Conservation (phyloP, 1,284 basidiomycete species). For the Irpex lacteus region DNA sequence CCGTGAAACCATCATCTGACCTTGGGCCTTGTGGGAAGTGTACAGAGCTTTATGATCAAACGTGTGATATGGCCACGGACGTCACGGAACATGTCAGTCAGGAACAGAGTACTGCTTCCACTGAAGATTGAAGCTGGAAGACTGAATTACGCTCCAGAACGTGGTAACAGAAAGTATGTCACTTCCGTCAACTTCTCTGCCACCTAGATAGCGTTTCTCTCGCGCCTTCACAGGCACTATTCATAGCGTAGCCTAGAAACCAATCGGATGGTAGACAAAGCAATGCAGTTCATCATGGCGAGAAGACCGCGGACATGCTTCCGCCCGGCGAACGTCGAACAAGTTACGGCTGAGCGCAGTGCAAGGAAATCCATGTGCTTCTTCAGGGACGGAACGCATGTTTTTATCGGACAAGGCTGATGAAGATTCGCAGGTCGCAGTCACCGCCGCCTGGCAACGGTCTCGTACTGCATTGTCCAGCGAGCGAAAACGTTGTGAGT, state of each 20-base stretch:
- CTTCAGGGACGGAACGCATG: background rate
- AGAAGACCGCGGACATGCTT: background rate
- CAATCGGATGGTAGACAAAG: background rate
- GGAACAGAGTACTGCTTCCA: too few relatives aligned
- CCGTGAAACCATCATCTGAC: too few relatives aligned
- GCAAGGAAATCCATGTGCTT: background rate
- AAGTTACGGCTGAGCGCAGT: background rate
- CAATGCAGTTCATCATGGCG: background rate
- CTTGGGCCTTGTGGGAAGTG: too few relatives aligned
- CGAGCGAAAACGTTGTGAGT: background rate
- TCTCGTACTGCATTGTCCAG: background rate
- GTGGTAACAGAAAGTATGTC: too few relatives aligned
- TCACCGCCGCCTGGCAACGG: background rate
- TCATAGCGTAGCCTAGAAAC: background rate
- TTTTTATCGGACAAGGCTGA: background rate
- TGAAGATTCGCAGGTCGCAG: background rate
- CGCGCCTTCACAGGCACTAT: background rate
- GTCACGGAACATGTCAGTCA: too few relatives aligned
- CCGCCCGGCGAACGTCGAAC: background rate
- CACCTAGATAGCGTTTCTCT: background rate
- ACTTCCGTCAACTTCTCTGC: too few relatives aligned
- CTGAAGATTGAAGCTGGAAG: too few relatives aligned
- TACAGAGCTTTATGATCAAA: too few relatives aligned
- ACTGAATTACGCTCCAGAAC: too few relatives aligned
- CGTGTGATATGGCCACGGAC: too few relatives aligned